Conservation (phyloP, 345 rosid species). For the Lumnitzera racemosa region DNA sequence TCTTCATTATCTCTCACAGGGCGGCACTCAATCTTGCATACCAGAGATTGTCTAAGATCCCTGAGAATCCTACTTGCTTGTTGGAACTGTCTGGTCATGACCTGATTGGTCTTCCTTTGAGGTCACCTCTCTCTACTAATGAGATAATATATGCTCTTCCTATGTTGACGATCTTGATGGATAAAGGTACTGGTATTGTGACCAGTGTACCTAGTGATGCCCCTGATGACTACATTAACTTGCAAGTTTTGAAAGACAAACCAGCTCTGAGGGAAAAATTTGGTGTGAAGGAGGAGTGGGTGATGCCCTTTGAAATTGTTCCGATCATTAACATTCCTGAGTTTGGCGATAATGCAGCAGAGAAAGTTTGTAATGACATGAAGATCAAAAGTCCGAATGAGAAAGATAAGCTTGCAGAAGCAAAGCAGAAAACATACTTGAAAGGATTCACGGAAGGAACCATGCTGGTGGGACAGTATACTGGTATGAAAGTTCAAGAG, state of each 20-base stretch:
- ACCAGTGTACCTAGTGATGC: slow-evolving; percentile 98
- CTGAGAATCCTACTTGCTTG: slow-evolving; percentile 72
- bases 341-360: slow-evolving; percentile 82
- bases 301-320: slow-evolving; percentile 60
- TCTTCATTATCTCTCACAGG: slow-evolving; percentile 62
- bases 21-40: slow-evolving; percentile 88
- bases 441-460: slow-evolving; percentile 84
- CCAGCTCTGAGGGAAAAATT: slow-evolving; percentile 69
- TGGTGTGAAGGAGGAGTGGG: slow-evolving; percentile 85
- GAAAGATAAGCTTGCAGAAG: slow-evolving; percentile 86
- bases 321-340: slow-evolving; percentile 83
- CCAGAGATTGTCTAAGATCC: slow-evolving; percentile 65
- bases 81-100: slow-evolving; percentile 76
- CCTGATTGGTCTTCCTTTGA: slow-evolving; percentile 76
- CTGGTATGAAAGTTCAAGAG: slow-evolving; percentile 73
- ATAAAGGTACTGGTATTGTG: slow-evolving; percentile 94
- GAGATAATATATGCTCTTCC: slow-evolving; percentile 85
- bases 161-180: slow-evolving; percentile 82
- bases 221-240: slow-evolving; percentile 86
- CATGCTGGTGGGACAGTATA: slow-evolving; percentile 69
- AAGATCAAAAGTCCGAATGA: slow-evolving; percentile 91
- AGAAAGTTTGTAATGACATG: slow-evolving; percentile 72
- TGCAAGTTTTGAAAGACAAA: slow-evolving; percentile 72
- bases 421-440: slow-evolving; percentile 79
- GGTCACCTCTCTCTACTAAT: slow-evolving; percentile 62